Evolutionary conservation across 192 early-diverging fungal genomes (phyloP).

Genomic region (Martensiomyces pterosporus): DNA sequence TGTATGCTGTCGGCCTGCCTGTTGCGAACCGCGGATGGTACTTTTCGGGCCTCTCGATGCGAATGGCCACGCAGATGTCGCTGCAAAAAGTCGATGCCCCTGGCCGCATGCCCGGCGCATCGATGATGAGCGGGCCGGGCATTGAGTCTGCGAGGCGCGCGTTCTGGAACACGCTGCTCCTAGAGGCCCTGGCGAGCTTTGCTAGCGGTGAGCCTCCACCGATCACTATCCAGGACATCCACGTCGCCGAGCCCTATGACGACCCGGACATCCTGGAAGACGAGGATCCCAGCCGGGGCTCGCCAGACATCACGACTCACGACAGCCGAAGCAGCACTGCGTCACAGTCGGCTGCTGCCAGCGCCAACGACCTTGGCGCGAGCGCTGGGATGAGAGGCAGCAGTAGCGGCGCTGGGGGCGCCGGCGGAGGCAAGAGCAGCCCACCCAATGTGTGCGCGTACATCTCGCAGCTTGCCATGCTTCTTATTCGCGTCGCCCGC

Average conservation of each 20-base stretch:
- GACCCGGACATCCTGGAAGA: constrained; percentile 21
- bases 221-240: constrained; percentile 46
- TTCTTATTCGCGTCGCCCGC: constrained; percentile 44
- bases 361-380: neutral
- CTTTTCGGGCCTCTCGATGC: constrained; percentile 48
- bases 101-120: constrained; percentile 43
- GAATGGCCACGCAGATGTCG: constrained; percentile 53
- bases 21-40: constrained; percentile 51
- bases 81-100: constrained; percentile 49
- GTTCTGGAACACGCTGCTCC: constrained; percentile 49
- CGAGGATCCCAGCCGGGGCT: neutral
- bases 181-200: constrained; percentile 50
- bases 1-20: constrained; percentile 46
- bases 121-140: constrained; percentile 48
- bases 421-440: neutral
- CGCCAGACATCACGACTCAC: no score
- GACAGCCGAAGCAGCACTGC: neutral
- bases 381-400: neutral
- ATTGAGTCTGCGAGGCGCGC: constrained; percentile 47
- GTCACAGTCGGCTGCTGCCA: neutral
- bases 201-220: constrained; percentile 50
- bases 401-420: neutral
- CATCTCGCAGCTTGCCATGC: constrained; percentile 41
- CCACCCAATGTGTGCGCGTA: constrained; percentile 25
- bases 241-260: constrained; percentile 47